Evolutionary conservation across 2,329 filamentous ascomycete genomes (phyloP), one percentile per base, ranked within the genome.

Genomic region (Ramularia endophylla): DNA sequence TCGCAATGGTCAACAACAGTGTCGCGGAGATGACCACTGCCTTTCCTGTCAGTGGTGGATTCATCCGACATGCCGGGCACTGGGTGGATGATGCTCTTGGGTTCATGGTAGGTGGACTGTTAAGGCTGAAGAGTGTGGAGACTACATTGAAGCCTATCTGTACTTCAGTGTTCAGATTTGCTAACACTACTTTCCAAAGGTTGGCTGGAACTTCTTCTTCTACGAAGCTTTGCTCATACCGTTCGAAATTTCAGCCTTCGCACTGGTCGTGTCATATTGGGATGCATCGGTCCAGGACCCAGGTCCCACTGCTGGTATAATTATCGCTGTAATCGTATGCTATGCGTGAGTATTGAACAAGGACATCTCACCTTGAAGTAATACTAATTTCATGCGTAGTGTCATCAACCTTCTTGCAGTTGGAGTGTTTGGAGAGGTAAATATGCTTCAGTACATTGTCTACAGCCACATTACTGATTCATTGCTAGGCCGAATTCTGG

Each of bases 51-150:
- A 73, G 70, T 30, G 78, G 79, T 48, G 75, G 75, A 2, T 83
- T 81, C 56, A 74, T 83, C 49, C 77, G 79, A 44, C 70, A 81
- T 53, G 77, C 77, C 3, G 77, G 78, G 19, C 67, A 77, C 49
- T 83, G 77, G 75, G 76, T 77, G 8, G 80, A 83, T 56, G 78
- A 81, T 12, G 70, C 78, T 5, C 65, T 77, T 16, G 78, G 78
- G 20, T 81, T 82, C 53, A 71, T 70, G 58, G 49, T 47, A 11
- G 49, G 22, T 11, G 22, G 6, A 25, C n/a, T 6, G 22, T 25
- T 11, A 25, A 25, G 6, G 11, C 22, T 6, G 22, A 25, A 11
- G 6, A 25, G 11, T 25, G n/a, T n/a, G n/a, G n/a, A n/a, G n/a
- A n/a, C n/a, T n/a, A n/a, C n/a, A n/a, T n/a, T n/a, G n/a, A n/a